Percentiles rank a stretch among this genome's conserved stretches.
Conservation (phyloP, 1,284 basidiomycete species). For the Trametes hirsuta region DNA sequence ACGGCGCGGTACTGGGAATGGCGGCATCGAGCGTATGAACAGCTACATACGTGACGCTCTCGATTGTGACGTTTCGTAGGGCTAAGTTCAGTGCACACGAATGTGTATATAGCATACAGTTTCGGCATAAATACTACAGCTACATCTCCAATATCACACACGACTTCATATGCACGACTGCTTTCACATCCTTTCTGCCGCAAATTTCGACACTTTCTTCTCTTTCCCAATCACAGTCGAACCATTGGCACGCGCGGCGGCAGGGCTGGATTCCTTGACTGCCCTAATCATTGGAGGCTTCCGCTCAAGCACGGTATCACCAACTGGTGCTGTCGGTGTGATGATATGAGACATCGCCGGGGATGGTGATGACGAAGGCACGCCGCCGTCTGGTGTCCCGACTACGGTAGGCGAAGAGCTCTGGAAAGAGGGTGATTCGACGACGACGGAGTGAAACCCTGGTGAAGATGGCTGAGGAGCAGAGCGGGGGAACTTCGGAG, state of each 20-base stretch:
- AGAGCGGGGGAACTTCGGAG: constrained; percentile 7
- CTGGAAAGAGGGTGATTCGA: constrained; percentile 40
- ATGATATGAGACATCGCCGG: constrained; percentile 19
- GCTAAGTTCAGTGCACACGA: no score
- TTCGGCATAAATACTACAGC: constrained; percentile 17
- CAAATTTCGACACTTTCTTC: constrained; percentile 50
- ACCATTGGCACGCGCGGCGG: constrained; percentile 10
- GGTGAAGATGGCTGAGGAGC: background rate
- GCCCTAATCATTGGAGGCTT: constrained; percentile 45
- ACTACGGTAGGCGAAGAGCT: constrained; percentile 21
- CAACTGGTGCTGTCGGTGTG: constrained; percentile 19
- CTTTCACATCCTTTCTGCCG: constrained; percentile 42
- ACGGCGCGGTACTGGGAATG: no score
- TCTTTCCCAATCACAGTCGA: constrained; percentile 20
- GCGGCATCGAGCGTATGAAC: no score
- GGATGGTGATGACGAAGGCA: constrained; percentile 18
- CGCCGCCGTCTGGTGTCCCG: constrained; percentile 19
- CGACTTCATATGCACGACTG: background rate
- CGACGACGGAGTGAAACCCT: constrained; percentile 19
- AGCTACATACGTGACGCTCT: no score
- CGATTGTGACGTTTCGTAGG: no score
- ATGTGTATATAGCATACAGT: background rate
- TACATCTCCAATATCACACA: constrained; percentile 7
- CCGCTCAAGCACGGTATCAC: constrained; percentile 32
- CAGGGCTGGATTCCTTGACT: constrained; percentile 38